phyloP scores from a whole-genome alignment of 352 stramenopile species.

The Globisporangium middletonii region DNA sequence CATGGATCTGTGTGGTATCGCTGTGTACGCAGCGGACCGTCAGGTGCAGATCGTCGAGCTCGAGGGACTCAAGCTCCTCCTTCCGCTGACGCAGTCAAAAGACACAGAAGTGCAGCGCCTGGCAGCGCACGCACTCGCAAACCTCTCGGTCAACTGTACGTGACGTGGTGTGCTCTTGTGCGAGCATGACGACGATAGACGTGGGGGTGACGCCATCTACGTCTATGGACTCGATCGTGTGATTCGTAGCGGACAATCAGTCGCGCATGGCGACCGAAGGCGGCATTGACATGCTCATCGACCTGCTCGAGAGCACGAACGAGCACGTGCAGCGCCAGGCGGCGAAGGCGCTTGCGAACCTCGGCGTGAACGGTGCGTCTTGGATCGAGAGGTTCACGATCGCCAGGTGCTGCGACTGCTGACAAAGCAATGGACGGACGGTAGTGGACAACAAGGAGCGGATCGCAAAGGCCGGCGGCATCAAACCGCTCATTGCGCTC shows the following conservation, averaged over 20 bases:
- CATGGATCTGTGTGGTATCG: not conserved
- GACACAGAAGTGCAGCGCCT: conserved; percentile 92
- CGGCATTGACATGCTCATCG: conserved; percentile 92
- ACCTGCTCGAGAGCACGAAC: conserved; percentile 78
- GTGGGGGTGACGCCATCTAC: not conserved
- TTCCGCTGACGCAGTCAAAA: conserved; percentile 90
- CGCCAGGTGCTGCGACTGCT: not conserved
- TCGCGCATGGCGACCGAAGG: conserved; percentile 91
- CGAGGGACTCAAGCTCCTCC: conserved; percentile 88
- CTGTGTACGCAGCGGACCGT: conserved; percentile 58
- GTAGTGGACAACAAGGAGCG: conserved; percentile 90
- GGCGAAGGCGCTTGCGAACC: conserved; percentile 91
- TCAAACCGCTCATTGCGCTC: conserved; percentile 81
- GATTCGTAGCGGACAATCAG: conserved; percentile 85
- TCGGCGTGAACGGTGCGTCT: conserved; percentile 83
- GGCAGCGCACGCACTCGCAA: conserved; percentile 91
- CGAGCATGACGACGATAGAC: not conserved
- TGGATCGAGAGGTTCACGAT: not conserved
- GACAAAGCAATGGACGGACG: too few relatives aligned
- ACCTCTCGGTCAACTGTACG: conserved; percentile 91
- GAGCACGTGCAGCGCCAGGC: conserved; percentile 91
- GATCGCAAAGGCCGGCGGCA: conserved; percentile 88
- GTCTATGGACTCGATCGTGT: too few relatives aligned
- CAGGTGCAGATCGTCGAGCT: conserved; percentile 94
- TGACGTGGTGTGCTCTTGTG: not conserved